Evolutionary conservation across 768 basidiomycete species (phyloP), one percentile per base, ranked within the genome.

Genomic region (Naganishia vaughanmartiniae): DNA sequence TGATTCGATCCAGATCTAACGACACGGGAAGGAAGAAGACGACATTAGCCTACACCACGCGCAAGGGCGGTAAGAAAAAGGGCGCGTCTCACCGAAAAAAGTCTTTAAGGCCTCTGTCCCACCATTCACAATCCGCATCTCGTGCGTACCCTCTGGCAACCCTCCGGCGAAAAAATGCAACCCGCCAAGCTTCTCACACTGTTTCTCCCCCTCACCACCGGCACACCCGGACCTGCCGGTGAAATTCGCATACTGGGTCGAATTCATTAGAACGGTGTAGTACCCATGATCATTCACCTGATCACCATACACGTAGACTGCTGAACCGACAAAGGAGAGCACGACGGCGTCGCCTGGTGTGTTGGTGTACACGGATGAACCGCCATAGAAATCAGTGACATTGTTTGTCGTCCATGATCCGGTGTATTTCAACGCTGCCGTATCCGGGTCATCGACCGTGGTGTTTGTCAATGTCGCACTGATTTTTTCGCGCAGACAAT

Each of bases 221-320:
- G 74, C 76, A 56, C 80, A 81, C 7, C 78, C 79, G 4, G 75
- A 76, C 54, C 77, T 56, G 0, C 74, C 79, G 58, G 72, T 76
- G 51, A 71, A 55, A 33, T 70, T 74, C 0, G 69, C 74, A 0
- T 72, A 69, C 1, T 54, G 31, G 0, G 76, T 73, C 30, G 74
- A 74, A 69, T 79, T 77, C 65, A 76, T 36, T 72, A 73, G 77
- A 51, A 80, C 68, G 4, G 77, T 72, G 72, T 76, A 81, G 26
- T 66, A 69, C 9, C 81, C 81, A 67, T 81, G 78, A 56, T 81
- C 81, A 67, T 80, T 77, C 48, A 81, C 81, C 55, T 79, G 75
- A 54, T 81, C 81, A 4, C 81, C 81, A 72, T 77, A 80, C 60
- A 81, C 66, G 73, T 76, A 80, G 1, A 81, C 65, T 5, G 78